Percentiles rank a stretch among this genome's conserved stretches.
These are phyloP conservation scores for Fusarium sp. DNA, from an alignment of 2,329 filamentous ascomycete genomes.

Conservation along the genomic window DNA sequence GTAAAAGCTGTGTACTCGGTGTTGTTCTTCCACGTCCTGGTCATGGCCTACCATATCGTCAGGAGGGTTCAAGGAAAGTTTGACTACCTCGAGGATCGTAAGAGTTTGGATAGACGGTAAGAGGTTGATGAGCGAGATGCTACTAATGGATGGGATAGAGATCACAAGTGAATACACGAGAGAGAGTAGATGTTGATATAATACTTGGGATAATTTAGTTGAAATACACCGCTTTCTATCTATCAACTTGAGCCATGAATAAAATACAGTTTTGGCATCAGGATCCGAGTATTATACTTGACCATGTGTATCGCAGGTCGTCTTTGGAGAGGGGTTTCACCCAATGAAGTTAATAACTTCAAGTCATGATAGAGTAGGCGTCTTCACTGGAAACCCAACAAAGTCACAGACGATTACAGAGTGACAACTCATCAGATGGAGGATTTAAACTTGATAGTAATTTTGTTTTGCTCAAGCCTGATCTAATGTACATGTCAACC, in stretches of 20 bases:
- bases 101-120: conserved; percentile 30
- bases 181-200: neutral
- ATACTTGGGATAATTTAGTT: neutral
- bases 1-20: conserved; percentile 33
- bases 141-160: conserved; percentile 2
- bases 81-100: conserved; percentile 43
- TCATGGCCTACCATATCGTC: conserved; percentile 42
- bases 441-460: neutral
- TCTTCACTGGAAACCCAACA: neutral
- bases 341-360: no score
- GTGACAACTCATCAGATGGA: neutral
- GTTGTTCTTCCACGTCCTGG: conserved; percentile 35
- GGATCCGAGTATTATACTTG: neutral
- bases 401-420: neutral
- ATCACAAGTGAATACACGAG: neutral
- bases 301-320: neutral
- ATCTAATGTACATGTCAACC: conserved; percentile 7
- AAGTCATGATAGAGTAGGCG: no score
- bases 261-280: neutral
- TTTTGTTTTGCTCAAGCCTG: conserved; percentile 14
- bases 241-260: neutral
- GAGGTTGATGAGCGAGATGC: neutral
- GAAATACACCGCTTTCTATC: neutral
- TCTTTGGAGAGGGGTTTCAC: no score
- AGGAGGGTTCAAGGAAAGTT: conserved; percentile 44